phyloP scores from a whole-genome alignment of 768 basidiomycete species.

The Chalciporus pseudorubinellus region DNA sequence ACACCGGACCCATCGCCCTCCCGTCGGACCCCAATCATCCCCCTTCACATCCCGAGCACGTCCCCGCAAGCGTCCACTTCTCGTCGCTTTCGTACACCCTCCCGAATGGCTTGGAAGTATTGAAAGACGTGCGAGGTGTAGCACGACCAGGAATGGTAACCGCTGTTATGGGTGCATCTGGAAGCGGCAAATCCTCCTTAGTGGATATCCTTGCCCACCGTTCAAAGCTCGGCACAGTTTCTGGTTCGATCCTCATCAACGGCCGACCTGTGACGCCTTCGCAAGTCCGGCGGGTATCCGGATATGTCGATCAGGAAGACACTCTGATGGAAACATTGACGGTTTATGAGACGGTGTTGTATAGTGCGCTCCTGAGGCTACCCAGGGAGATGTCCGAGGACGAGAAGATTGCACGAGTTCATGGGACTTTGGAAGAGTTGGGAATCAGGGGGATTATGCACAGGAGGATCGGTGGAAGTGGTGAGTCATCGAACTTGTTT shows the following conservation, averaged over 20 bases:
- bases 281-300: slow-evolving; percentile 82
- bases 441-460: slow-evolving; percentile 92
- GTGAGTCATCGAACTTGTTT: slow-evolving; percentile 39
- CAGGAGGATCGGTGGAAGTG: slow-evolving; percentile 83
- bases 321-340: slow-evolving; percentile 96
- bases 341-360: slow-evolving; percentile 96
- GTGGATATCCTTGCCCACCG: slow-evolving; percentile 95
- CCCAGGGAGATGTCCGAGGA: slow-evolving; percentile 93
- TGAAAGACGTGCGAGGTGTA: slow-evolving; percentile 79
- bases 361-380: slow-evolving; percentile 85
- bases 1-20: slow-evolving; percentile 75
- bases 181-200: slow-evolving; percentile 94
- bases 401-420: slow-evolving; percentile 91
- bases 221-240: slow-evolving; percentile 73
- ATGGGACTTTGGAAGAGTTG: slow-evolving; percentile 95
- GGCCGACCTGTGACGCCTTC: slow-evolving; percentile 71
- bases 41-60: slow-evolving; percentile 72
- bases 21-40: slow-evolving; percentile 68
- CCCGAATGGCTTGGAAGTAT: slow-evolving; percentile 54
- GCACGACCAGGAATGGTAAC: slow-evolving; percentile 88
- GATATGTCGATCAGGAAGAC: slow-evolving; percentile 98
- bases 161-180: slow-evolving; percentile 96
- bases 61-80: slow-evolving; percentile 93
- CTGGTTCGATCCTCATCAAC: slow-evolving; percentile 79
- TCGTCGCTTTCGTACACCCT: slow-evolving; percentile 79